Base-by-base conservation (phyloP, 345 rosid genomes). In the Litchi chinensis region DNA sequence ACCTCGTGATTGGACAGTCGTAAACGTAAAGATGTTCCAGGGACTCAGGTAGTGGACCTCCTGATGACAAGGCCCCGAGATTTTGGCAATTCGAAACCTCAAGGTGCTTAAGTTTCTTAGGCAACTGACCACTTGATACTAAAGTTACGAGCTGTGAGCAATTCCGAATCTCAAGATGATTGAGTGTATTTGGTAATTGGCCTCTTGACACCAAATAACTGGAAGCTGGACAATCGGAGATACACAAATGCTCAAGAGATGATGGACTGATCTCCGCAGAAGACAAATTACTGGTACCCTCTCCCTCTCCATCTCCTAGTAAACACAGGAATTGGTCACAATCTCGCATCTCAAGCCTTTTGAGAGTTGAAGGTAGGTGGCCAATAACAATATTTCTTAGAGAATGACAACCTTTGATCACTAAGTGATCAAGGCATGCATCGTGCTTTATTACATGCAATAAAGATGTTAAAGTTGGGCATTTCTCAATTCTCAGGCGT, bases 281-380 rank as follows among this genome's bases (percentile, higher is more conserved):
- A 26, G 28, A 26, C 28, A 26, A 26, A 26, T 26, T 26, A 26
- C 28, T 26, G 28, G 28, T 26, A 26, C 28, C 28, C 28, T 26
- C 28, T 26, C 28, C 28, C 28, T 26, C 50, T 6, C 50, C 50
- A 1, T 44, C 50, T 32, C 70, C 54, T 46, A 56, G 52, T 26
- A 80, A 76, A 19, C 44, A n/a, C 19, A 44, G 65, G n/a, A 80
- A 75, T 48, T 62, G 74, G 21, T 74, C 39, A 40, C 67, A 75
- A 18, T 66, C 11, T 44, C 50, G 7, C 0, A 44, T 44, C 7
- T 44, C 50, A 44, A 44, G 50, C 50, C 50, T 44, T 32, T 46
- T 26, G 46, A 62, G 74, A 39, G 70, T 57, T 26, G 15, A 50
- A 50, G 56, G 56, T 6, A 50, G 6, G 3, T 50, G 15, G 16